Evolutionary conservation across 2,329 filamentous ascomycete genomes (phyloP).

Genomic region (Ophiostoma piceae): DNA sequence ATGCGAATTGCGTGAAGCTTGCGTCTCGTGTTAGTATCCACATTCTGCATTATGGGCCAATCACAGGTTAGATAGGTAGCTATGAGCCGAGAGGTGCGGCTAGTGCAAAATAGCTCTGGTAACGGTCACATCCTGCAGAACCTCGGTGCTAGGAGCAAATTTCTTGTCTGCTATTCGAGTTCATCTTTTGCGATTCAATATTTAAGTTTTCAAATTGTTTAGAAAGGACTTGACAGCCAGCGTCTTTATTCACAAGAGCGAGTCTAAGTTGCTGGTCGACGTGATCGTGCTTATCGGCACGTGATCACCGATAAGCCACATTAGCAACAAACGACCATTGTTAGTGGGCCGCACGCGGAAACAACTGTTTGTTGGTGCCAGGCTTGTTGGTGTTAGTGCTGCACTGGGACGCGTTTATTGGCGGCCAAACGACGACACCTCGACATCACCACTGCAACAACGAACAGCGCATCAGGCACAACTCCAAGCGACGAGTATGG

Average conservation of each 20-base stretch:
- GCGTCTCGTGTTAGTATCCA: not conserved
- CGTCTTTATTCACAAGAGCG: too few species aligned
- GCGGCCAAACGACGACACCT: not conserved
- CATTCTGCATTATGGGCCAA: not conserved
- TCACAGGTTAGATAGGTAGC: not conserved
- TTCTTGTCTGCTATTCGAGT: not conserved
- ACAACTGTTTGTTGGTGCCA: constrained; percentile 4
- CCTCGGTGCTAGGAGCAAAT: not conserved
- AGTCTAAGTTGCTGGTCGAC: not conserved
- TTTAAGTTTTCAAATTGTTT: not conserved
- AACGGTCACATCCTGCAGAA: not conserved
- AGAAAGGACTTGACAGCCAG: too few species aligned
- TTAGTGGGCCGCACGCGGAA: constrained; percentile 19
- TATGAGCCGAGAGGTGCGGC: constrained; percentile 1
- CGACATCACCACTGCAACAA: not conserved
- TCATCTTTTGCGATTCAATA: not conserved
- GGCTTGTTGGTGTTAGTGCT: constrained; percentile 5
- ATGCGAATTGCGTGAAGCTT: not conserved
- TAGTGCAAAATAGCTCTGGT: not conserved
- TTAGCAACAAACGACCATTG: not conserved
- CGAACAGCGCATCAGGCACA: not conserved
- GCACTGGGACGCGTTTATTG: constrained; percentile 20
- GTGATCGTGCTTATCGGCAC: not conserved
- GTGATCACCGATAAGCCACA: constrained; percentile 1
- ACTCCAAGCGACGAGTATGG: not conserved